These are phyloP conservation scores for Phylloboletellus chloephorus DNA, from an alignment of 1,284 basidiomycete species.

Conservation along the genomic window DNA sequence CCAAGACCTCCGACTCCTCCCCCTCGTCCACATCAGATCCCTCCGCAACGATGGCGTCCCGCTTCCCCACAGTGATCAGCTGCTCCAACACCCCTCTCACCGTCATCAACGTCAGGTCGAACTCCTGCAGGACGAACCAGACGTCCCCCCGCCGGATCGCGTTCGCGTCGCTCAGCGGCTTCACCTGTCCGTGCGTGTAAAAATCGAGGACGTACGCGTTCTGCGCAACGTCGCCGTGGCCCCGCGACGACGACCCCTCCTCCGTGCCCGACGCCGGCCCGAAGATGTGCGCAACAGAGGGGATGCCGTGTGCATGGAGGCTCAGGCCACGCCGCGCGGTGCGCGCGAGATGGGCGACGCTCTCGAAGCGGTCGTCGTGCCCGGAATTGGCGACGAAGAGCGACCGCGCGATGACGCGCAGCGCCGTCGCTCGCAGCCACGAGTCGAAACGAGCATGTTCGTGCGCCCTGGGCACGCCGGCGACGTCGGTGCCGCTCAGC, in stretches of 20 bases:
- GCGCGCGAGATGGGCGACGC: conserved; percentile 46
- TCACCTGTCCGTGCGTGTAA: conserved; percentile 56
- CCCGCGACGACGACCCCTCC: too few relatives aligned
- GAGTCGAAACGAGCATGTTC: conserved; percentile 22
- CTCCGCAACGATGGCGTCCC: conserved; percentile 25
- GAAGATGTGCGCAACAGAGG: conserved; percentile 45
- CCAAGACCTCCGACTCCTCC: conserved; percentile 21
- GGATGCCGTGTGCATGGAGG: conserved; percentile 54
- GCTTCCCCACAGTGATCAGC: conserved; percentile 37
- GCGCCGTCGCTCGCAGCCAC: conserved; percentile 36
- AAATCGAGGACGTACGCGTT: conserved; percentile 68
- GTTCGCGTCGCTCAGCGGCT: conserved; percentile 46
- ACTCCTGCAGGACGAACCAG: conserved; percentile 60
- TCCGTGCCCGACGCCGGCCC: neutral
- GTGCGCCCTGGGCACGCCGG: conserved; percentile 10
- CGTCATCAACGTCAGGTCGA: conserved; percentile 45
- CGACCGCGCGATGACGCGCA: conserved; percentile 42
- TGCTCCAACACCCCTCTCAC: conserved; percentile 44
- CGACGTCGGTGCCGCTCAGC: conserved; percentile 35
- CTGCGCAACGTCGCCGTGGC: too few relatives aligned
- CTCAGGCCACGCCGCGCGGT: conserved; percentile 49
- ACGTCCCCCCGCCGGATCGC: conserved; percentile 54
- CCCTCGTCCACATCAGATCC: conserved; percentile 17
- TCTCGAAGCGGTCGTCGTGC: conserved; percentile 48
- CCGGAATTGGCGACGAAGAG: conserved; percentile 61